Evolutionary conservation across 1,284 basidiomycete species (phyloP).

Genomic region (Trametes pubescens): DNA sequence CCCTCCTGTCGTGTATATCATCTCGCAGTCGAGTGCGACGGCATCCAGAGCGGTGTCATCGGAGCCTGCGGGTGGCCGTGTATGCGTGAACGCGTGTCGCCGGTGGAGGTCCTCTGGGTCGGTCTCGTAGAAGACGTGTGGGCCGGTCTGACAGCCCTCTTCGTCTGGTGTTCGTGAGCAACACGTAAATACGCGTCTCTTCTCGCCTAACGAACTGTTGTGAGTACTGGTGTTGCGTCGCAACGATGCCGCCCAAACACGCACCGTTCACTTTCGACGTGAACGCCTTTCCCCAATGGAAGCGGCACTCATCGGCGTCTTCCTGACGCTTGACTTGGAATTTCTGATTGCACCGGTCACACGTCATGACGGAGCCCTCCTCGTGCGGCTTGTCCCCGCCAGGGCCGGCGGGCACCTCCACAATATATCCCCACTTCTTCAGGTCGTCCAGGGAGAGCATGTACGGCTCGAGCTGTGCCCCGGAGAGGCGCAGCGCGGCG

Average conservation of each 20-base stretch:
- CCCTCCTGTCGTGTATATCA: slow-evolving; percentile 92
- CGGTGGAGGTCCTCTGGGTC: slow-evolving; percentile 74
- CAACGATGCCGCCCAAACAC: slow-evolving; percentile 23
- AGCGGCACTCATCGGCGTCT: slow-evolving; percentile 72
- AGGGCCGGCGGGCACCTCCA: slow-evolving; percentile 68
- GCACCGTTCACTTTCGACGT: slow-evolving; percentile 66
- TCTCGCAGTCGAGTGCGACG: slow-evolving; percentile 90
- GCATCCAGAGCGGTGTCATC: slow-evolving; percentile 64
- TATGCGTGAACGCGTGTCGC: slow-evolving; percentile 75
- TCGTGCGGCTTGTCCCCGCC: slow-evolving; percentile 71
- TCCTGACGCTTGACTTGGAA: slow-evolving; percentile 72
- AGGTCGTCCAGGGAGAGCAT: slow-evolving; percentile 68
- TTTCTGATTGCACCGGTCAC: slow-evolving; percentile 78
- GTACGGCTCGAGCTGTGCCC: slow-evolving; percentile 61
- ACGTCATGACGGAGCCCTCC: slow-evolving; percentile 72
- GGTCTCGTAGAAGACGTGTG: slow-evolving; percentile 83
- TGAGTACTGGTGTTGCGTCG: background rate
- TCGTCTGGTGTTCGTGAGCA: slow-evolving; percentile 66
- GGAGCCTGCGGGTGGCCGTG: slow-evolving; percentile 38
- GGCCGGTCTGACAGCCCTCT: slow-evolving; percentile 71
- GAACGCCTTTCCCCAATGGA: slow-evolving; percentile 85
- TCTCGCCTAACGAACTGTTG: slow-evolving; percentile 59
- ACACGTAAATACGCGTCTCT: slow-evolving; percentile 69
- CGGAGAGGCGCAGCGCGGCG: slow-evolving; percentile 64
- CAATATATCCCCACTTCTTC: slow-evolving; percentile 74